Percentiles rank a stretch among this genome's conserved stretches.
Evolutionary conservation across 768 basidiomycete genomes (phyloP).

Genomic region (Suillus subalutaceus): DNA sequence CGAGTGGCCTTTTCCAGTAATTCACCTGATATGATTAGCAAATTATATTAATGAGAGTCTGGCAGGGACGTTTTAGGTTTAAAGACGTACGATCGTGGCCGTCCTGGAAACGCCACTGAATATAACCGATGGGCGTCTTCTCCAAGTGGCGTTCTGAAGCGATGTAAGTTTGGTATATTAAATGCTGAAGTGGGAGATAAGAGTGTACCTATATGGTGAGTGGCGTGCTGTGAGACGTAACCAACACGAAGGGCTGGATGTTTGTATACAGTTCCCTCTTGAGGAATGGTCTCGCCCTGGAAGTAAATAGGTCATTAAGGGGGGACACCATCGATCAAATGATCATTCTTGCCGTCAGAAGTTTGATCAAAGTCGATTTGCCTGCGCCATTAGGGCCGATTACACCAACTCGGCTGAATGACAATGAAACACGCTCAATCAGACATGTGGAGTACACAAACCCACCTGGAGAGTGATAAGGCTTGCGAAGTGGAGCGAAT

Average conservation of each 20-base stretch:
- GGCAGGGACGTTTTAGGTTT: conserved; percentile 16
- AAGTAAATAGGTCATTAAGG: conserved; percentile 16
- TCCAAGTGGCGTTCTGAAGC: conserved; percentile 83
- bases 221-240: conserved; percentile 97
- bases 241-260: conserved; percentile 93
- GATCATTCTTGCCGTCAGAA: conserved; percentile 68
- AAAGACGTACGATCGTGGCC: conserved; percentile 84
- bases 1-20: conserved; percentile 90
- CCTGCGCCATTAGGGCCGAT: conserved; percentile 95
- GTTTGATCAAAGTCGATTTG: conserved; percentile 94
- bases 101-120: conserved; percentile 99
- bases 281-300: conserved; percentile 89
- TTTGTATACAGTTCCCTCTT: conserved; percentile 91
- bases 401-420: conserved; percentile 82
- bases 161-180: conserved; percentile 20
- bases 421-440: conserved; percentile 24
- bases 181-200: conserved; percentile 24
- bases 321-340: conserved; percentile 9
- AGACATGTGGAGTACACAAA: conserved; percentile 27
- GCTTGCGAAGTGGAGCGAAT: conserved; percentile 27
- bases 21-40: conserved; percentile 58
- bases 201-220: conserved; percentile 82
- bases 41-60: conserved; percentile 14
- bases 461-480: conserved; percentile 86
- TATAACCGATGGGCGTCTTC: conserved; percentile 95